phyloP scores from a whole-genome alignment of 257 asterid genomes.

The Coffea canephora region DNA sequence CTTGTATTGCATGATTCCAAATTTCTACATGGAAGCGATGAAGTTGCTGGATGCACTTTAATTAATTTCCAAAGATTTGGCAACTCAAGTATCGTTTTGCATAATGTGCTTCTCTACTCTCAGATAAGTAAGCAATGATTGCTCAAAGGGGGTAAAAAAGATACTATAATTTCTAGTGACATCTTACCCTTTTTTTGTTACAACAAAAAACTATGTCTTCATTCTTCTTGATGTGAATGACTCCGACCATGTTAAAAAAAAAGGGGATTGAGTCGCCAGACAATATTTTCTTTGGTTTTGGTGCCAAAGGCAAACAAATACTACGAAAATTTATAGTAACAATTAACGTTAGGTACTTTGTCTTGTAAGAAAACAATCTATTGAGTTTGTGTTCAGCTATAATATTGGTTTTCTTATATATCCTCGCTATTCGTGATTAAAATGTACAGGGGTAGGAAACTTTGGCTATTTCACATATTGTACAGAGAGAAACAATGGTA shows the following conservation, averaged over 20 bases:
- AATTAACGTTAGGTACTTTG: too few species aligned
- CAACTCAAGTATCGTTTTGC: slow-evolving; percentile 8
- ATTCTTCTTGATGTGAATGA: too few species aligned
- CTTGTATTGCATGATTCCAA: neutral
- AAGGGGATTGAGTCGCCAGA: neutral
- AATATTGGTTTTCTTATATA: too few species aligned
- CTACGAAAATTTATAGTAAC: too few species aligned
- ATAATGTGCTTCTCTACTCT: slow-evolving; percentile 7
- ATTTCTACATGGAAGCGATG: neutral
- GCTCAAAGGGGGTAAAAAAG: neutral
- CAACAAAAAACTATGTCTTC: neutral
- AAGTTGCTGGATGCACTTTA: neutral
- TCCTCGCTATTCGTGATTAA: too few species aligned
- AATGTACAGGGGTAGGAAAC: too few species aligned
- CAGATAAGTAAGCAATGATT: neutral
- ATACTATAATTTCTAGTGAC: neutral
- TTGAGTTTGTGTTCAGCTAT: too few species aligned
- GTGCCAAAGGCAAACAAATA: too few species aligned
- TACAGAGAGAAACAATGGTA: too few species aligned
- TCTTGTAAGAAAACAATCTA: too few species aligned
- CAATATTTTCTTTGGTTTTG: too few species aligned
- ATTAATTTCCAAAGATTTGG: slow-evolving; percentile 5
- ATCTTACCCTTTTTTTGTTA: neutral
- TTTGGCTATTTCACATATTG: too few species aligned
- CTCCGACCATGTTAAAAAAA: neutral